A percentile compares a stretch with the other conserved stretches of the same genome.
These are phyloP conservation scores for Candida vaughaniae DNA, from an alignment of 805 yeast genomes.

Conservation along the genomic window DNA sequence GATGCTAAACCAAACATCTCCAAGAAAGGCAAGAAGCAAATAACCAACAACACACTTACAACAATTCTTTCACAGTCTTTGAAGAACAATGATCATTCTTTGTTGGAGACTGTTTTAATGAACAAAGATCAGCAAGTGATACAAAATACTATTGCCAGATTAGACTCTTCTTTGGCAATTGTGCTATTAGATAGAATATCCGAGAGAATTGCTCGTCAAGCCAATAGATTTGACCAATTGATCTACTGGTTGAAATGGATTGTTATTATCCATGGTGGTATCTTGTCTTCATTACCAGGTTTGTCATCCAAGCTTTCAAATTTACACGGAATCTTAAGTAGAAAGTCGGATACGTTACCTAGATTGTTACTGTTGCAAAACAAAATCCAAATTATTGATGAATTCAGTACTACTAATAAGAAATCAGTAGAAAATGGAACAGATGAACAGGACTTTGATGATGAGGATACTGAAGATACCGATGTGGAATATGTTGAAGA, in stretches of 20 bases:
- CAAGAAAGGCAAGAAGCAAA: constrained; percentile 31
- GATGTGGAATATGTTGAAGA: constrained; percentile 76
- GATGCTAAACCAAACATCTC: constrained; percentile 23
- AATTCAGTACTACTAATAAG: constrained; percentile 17
- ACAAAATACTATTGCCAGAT: constrained; percentile 47
- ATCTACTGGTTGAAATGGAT: constrained; percentile 59
- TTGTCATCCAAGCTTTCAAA: constrained; percentile 41
- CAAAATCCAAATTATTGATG: constrained; percentile 46
- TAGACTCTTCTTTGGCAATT: constrained; percentile 50
- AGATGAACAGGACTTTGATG: constrained; percentile 18
- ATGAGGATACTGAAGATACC: constrained; percentile 36
- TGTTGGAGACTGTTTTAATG: constrained; percentile 78
- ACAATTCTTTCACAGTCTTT: constrained; percentile 87
- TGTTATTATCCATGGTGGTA: constrained; percentile 54
- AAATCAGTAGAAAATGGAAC: neutral
- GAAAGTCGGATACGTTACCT: constrained; percentile 49
- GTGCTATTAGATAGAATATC: constrained; percentile 51
- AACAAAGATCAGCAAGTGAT: constrained; percentile 52
- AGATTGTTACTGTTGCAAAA: constrained; percentile 52
- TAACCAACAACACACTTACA: constrained; percentile 65
- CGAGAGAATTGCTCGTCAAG: constrained; percentile 52
- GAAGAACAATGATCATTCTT: constrained; percentile 78
- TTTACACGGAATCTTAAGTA: constrained; percentile 47
- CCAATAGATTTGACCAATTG: constrained; percentile 48
- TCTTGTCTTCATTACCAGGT: constrained; percentile 46